Base-by-base conservation (phyloP, 306 rosid genomes). In the Pterocarpus macrocarpus region DNA sequence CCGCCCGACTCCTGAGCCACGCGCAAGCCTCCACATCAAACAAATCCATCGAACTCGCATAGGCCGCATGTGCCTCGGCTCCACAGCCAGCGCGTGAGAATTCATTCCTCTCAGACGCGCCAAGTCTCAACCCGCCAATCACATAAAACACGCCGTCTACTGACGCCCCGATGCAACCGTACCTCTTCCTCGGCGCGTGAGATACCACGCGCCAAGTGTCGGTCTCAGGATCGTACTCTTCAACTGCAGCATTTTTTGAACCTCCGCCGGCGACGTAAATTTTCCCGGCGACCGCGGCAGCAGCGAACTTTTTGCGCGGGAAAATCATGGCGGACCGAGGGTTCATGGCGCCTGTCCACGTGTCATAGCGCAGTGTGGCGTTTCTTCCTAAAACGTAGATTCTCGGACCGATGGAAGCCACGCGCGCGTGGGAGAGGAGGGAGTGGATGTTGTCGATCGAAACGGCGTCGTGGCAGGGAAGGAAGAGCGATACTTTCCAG, bases 1-100 rank as follows among this genome's bases (percentile, higher is more conserved):
- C 91, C 0, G 85, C 67, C 5, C 91, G 83, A 74, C 97, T 90
- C 53, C 89, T 79, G 16, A 90, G 82, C 97, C 97, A 92, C 59
- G 3, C 50, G 47, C 89, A 83, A 14, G 87, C 69, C 68, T 83
- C 95, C 77, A 88, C 92, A 17, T 90, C 92, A 69, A 79, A 92
- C 90, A 92, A 84, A 34, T 92, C 97, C 95, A 92, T 90, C 1
- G 97, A 89, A 57, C 95, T 87, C 1, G 95, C 95, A 32, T 92
- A 92, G 0, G 82, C 90, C 0, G 88, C 90, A 22, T 89, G 97
- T 0, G 86, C 85, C 71, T 83, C 94, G 4, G 84, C 64, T 0
- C 91, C 89, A 0, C 65, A 43, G 0, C 58, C 35, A 14, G 77
- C 75, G 73, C 89, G 92, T 66, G 85, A 73, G 17, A 28, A 4